These are phyloP conservation scores for Clavispora carvajalis DNA, from an alignment of 805 yeast genomes.

Conservation along the genomic window DNA sequence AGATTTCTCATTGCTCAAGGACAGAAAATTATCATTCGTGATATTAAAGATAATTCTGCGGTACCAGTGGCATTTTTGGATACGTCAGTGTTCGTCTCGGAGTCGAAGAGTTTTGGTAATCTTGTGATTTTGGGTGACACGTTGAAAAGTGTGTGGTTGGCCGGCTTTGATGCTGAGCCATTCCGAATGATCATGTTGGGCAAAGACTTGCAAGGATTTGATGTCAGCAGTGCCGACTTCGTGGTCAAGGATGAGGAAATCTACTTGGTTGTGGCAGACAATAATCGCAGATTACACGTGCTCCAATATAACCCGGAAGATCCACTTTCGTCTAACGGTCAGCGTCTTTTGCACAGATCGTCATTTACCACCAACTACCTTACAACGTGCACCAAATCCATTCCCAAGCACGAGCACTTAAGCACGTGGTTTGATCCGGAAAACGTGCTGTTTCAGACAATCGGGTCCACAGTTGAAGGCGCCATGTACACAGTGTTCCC, in stretches of 20 bases:
- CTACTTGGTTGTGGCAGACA: slow-evolving; percentile 63
- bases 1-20: slow-evolving; percentile 82
- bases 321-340: slow-evolving; percentile 76
- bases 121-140: slow-evolving; percentile 78
- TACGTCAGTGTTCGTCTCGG: slow-evolving; percentile 72
- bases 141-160: slow-evolving; percentile 67
- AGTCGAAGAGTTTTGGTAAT: slow-evolving; percentile 78
- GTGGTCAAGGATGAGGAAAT: slow-evolving; percentile 66
- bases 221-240: slow-evolving; percentile 72
- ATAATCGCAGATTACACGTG: slow-evolving; percentile 59
- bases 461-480: slow-evolving; percentile 80
- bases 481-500: slow-evolving; percentile 72
- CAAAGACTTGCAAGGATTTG: slow-evolving; percentile 60
- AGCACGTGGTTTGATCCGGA: slow-evolving; percentile 24
- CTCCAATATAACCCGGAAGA: slow-evolving; percentile 91
- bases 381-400: slow-evolving; percentile 48
- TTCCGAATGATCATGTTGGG: slow-evolving; percentile 77
- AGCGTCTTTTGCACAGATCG: slow-evolving; percentile 61
- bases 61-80: slow-evolving; percentile 94
- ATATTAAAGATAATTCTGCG: slow-evolving; percentile 79
- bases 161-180: slow-evolving; percentile 94
- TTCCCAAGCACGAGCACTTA: slow-evolving; percentile 36
- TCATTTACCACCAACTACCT: slow-evolving; percentile 64
- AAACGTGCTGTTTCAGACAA: slow-evolving; percentile 45
- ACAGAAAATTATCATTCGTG: slow-evolving; percentile 73